phyloP scores from a whole-genome alignment of 176 grass and related monocot genomes.

The Paspalum notatum region DNA sequence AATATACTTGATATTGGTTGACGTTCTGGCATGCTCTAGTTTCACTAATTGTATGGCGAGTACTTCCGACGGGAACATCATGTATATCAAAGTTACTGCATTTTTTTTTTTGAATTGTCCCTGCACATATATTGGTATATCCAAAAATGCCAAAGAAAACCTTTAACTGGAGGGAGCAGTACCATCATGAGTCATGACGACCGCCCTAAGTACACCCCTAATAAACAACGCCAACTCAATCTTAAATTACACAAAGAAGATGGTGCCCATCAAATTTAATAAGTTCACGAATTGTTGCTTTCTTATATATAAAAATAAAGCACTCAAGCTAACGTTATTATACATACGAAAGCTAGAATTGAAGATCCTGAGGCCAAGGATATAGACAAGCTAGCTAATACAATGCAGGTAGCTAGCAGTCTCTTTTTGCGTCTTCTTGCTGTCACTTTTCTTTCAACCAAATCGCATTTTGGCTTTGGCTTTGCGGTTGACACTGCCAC shows the following conservation, averaged over 20 bases:
- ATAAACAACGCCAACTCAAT: background rate
- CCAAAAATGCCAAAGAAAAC: too few species aligned
- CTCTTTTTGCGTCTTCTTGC: background rate
- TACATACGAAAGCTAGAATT: background rate
- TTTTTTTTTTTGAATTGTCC: too few species aligned
- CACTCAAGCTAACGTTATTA: background rate
- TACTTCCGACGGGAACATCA: too few species aligned
- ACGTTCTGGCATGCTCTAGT: too few species aligned
- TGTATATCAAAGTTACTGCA: too few species aligned
- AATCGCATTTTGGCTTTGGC: conserved; percentile 21
- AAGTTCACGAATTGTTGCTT: background rate
- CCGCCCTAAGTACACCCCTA: too few species aligned
- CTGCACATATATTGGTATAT: too few species aligned
- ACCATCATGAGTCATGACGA: too few species aligned
- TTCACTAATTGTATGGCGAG: too few species aligned
- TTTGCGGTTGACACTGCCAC: conserved; percentile 17
- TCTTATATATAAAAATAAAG: background rate
- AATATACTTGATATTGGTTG: too few species aligned
- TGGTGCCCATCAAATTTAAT: background rate
- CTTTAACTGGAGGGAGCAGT: too few species aligned
- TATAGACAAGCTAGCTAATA: background rate
- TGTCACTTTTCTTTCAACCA: conserved; percentile 18
- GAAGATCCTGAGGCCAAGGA: background rate
- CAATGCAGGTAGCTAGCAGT: background rate
- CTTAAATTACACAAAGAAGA: conserved; percentile 1